Percentiles rank a stretch among this genome's conserved stretches.
Evolutionary conservation across 176 grass and related monocot genomes (phyloP).

Genomic region (Puccinellia tenuiflora): DNA sequence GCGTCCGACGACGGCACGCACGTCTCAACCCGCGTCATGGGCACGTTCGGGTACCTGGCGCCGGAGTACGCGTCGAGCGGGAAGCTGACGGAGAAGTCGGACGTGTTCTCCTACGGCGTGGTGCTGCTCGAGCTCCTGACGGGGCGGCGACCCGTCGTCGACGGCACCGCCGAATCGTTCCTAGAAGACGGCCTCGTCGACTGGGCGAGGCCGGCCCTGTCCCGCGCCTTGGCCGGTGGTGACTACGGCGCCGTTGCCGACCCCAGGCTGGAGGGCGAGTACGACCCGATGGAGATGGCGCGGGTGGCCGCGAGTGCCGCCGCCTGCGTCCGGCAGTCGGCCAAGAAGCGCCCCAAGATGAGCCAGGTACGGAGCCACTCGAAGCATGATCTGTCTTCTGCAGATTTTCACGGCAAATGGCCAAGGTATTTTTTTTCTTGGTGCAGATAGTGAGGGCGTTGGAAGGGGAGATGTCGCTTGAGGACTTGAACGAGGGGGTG

Average conservation of each 20-base stretch:
- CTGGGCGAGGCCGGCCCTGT: constrained; percentile 55
- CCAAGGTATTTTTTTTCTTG: not conserved
- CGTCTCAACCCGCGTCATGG: constrained; percentile 75
- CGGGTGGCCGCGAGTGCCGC: constrained; percentile 50
- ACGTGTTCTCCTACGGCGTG: constrained; percentile 68
- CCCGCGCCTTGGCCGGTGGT: constrained; percentile 50
- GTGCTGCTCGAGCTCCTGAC: constrained; percentile 69
- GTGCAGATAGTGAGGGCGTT: constrained; percentile 62
- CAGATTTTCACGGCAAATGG: not conserved
- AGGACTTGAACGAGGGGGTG: constrained; percentile 63
- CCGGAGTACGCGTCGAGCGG: constrained; percentile 75
- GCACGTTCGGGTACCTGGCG: constrained; percentile 76
- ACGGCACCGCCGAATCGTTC: not conserved
- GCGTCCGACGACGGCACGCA: constrained; percentile 49
- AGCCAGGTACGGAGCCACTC: constrained; percentile 39
- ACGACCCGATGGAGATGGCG: constrained; percentile 58
- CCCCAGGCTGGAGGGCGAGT: constrained; percentile 40
- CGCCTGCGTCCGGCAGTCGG: constrained; percentile 54
- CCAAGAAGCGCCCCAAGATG: constrained; percentile 59
- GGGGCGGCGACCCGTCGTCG: constrained; percentile 50
- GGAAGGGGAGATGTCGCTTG: constrained; percentile 58
- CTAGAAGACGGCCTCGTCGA: constrained; percentile 65
- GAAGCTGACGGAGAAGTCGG: constrained; percentile 74
- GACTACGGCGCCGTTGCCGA: constrained; percentile 59
- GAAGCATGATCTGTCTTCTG: not conserved